Evolutionary conservation across 768 basidiomycete species (phyloP).

Genomic region (Pleurotus ostreatus): DNA sequence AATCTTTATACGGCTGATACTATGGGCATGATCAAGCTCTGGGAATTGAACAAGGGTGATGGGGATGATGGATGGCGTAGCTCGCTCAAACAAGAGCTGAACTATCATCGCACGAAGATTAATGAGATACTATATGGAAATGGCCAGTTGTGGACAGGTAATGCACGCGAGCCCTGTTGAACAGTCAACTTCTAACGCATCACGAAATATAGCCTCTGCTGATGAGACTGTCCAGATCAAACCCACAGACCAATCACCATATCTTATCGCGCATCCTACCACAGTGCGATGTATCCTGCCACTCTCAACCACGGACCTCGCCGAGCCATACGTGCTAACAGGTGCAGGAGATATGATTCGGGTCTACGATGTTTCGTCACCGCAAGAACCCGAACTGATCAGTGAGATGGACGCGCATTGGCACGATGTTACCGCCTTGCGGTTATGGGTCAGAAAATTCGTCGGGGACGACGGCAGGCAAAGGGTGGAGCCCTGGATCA

Average conservation of each 20-base stretch:
- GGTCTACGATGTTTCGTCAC: conserved; percentile 70
- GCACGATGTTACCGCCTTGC: conserved; percentile 80
- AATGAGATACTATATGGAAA: conserved; percentile 64
- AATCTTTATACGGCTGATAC: conserved; percentile 84
- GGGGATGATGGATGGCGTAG: conserved; percentile 41
- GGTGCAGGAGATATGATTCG: conserved; percentile 83
- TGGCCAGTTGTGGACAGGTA: conserved; percentile 91
- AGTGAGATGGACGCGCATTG: conserved; percentile 81
- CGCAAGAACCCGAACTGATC: conserved; percentile 67
- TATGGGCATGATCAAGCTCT: conserved; percentile 84
- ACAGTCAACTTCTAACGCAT: neutral
- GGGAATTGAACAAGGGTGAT: conserved; percentile 55
- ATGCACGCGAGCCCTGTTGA: neutral
- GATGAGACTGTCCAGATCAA: conserved; percentile 80
- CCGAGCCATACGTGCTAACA: conserved; percentile 73
- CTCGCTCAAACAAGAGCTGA: conserved; percentile 50
- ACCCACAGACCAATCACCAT: conserved; percentile 13
- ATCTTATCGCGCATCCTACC: conserved; percentile 46
- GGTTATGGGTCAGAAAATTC: conserved; percentile 61
- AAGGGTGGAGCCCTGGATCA: conserved; percentile 72
- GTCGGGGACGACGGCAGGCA: conserved; percentile 39
- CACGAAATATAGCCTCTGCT: conserved; percentile 63
- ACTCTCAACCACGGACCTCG: conserved; percentile 56
- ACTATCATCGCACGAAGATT: conserved; percentile 79
- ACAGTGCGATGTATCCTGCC: conserved; percentile 76